These are phyloP conservation scores for Diutina rugosa DNA, from an alignment of 1,139 yeast genomes.

Conservation along the genomic window DNA sequence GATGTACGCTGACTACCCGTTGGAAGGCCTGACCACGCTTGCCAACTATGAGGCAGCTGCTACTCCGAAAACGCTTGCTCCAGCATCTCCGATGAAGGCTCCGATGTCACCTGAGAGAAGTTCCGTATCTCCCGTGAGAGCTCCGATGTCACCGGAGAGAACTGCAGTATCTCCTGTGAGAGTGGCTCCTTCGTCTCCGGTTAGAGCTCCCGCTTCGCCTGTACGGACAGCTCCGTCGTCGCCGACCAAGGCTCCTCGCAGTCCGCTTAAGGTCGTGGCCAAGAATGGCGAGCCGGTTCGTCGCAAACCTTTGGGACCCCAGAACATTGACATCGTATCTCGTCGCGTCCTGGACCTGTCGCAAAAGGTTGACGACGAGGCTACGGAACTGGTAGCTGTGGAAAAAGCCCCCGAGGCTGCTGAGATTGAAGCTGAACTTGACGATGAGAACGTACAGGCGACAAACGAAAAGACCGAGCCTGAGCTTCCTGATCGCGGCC, in stretches of 20 bases:
- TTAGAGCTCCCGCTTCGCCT: neutral
- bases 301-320: neutral
- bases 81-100: constrained; percentile 15
- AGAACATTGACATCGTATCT: neutral
- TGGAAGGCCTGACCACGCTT: neutral
- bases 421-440: constrained; percentile 3
- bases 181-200: neutral
- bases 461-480: neutral
- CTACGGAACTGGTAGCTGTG: constrained; percentile 2
- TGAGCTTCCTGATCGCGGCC: constrained; percentile 25
- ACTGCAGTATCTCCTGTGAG: neutral
- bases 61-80: constrained; percentile 3
- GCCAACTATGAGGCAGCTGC: neutral
- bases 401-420: neutral
- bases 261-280: neutral
- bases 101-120: neutral
- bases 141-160: neutral
- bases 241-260: neutral
- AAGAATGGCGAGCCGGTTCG: neutral
- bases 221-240: neutral
- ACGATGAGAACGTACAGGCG: no score
- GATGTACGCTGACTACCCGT: neutral
- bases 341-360: constrained; percentile 3
- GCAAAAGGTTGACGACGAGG: constrained; percentile 4
- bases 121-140: neutral